phyloP scores from a whole-genome alignment of 495 filamentous ascomycete genomes.

The Aspergillus heteromorphus region DNA sequence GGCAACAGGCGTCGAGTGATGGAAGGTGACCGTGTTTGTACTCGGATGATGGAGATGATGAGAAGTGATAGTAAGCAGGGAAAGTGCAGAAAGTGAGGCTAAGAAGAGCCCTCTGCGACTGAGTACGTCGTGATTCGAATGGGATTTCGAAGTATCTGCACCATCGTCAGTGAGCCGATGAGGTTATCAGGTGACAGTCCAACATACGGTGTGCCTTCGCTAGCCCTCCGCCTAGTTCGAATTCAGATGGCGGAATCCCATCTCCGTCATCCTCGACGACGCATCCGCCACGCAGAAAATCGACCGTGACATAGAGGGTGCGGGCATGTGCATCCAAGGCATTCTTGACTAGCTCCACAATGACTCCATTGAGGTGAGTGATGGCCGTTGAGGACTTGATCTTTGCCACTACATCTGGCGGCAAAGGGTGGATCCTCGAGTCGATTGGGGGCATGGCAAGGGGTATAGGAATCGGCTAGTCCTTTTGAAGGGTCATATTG shows the following conservation, averaged over 20 bases:
- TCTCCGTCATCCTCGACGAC: slow-evolving; percentile 82
- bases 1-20: slow-evolving; percentile 64
- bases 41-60: slow-evolving; percentile 57
- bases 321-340: slow-evolving; percentile 74
- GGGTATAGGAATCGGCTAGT: not conserved
- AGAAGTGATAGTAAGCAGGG: slow-evolving; percentile 74
- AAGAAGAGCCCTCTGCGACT: slow-evolving; percentile 73
- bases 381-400: slow-evolving; percentile 82
- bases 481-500: slow-evolving; percentile 4
- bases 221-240: slow-evolving; percentile 63
- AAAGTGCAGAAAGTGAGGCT: slow-evolving; percentile 69
- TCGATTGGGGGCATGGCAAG: slow-evolving; percentile 19
- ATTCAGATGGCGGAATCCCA: slow-evolving; percentile 71
- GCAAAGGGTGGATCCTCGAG: slow-evolving; percentile 60
- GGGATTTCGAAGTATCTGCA: slow-evolving; percentile 74
- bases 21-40: slow-evolving; percentile 65
- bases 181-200: not conserved
- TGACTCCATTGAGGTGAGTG: slow-evolving; percentile 65
- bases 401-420: slow-evolving; percentile 71
- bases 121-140: slow-evolving; percentile 41
- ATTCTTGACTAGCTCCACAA: slow-evolving; percentile 76
- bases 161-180: slow-evolving; percentile 16
- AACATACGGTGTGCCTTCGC: slow-evolving; percentile 68
- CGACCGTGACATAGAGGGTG: slow-evolving; percentile 65
- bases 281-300: slow-evolving; percentile 73